Conservation (phyloP, 495 filamentous ascomycete species). For the Penicillium fimorum region DNA sequence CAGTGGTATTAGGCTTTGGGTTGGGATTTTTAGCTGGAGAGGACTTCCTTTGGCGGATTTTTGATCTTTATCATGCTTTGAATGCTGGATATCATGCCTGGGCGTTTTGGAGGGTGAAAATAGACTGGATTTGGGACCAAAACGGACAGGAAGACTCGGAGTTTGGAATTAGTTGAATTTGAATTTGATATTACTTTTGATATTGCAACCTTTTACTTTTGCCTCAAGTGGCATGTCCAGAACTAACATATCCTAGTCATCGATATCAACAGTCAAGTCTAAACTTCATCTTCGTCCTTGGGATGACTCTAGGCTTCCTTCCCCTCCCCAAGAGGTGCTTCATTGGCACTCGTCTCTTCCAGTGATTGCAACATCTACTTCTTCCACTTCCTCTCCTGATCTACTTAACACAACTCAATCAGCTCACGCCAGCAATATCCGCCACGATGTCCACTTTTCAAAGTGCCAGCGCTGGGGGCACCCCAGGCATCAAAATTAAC, state of each 20-base stretch:
- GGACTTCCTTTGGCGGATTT: neutral
- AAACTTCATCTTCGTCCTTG: neutral
- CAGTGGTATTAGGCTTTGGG: slow-evolving; percentile 47
- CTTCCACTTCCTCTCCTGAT: neutral
- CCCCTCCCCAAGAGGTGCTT: neutral
- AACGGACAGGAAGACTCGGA: neutral
- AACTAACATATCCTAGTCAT: neutral
- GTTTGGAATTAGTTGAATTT: neutral
- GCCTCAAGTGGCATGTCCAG: neutral
- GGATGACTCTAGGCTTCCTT: neutral
- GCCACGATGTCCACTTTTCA: neutral
- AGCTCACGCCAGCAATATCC: neutral
- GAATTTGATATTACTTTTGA: neutral
- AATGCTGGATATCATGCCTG: neutral
- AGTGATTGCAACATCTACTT: neutral
- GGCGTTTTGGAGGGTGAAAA: neutral
- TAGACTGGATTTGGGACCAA: neutral
- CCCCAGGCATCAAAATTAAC: neutral
- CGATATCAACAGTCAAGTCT: neutral
- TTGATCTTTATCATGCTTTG: neutral
- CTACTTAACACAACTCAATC: neutral
- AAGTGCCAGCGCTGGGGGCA: neutral
- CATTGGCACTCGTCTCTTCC: neutral
- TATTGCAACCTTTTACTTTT: neutral
- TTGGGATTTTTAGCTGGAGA: neutral